Conservation (phyloP, 2,329 filamentous ascomycete genomes). For the Cytospora paraplurivora region DNA sequence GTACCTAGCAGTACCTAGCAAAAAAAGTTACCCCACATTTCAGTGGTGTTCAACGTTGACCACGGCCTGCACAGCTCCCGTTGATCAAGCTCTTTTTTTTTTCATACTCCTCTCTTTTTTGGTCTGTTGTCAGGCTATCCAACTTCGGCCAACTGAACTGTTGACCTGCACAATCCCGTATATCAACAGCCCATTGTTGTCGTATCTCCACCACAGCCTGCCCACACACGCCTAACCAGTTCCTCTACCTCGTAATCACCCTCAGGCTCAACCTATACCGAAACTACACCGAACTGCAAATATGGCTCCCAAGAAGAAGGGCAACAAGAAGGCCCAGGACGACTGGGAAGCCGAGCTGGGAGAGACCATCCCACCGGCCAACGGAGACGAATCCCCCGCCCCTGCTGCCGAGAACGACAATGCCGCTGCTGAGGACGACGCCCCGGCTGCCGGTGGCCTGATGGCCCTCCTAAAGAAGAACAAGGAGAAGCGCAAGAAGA, state of each 20-base stretch:
- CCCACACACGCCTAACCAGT: background rate
- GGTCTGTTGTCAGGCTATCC: too few species aligned
- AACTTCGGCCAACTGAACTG: too few species aligned
- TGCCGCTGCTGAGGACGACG: conserved; percentile 54
- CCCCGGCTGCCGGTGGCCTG: conserved; percentile 62
- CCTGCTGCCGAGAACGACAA: conserved; percentile 47
- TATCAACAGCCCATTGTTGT: conserved; percentile 5
- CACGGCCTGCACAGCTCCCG: background rate
- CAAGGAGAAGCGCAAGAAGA: conserved; percentile 87
- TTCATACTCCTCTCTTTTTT: background rate
- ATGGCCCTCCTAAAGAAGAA: conserved; percentile 82
- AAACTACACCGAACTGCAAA: conserved; percentile 34
- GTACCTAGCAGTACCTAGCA: background rate
- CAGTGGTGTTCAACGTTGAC: background rate
- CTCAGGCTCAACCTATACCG: background rate
- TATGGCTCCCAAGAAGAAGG: conserved; percentile 96
- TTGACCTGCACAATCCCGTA: conserved; percentile 8
- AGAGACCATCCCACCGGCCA: conserved; percentile 68
- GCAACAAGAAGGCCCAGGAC: conserved; percentile 78
- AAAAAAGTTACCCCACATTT: conserved; percentile 26
- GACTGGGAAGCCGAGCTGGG: conserved; percentile 95
- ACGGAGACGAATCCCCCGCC: conserved; percentile 46
- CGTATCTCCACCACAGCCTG: background rate
- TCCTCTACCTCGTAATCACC: background rate
- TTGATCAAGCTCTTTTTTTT: background rate